Conservation (phyloP, 2,329 filamentous ascomycete species). For the Aureobasidium sp. region DNA sequence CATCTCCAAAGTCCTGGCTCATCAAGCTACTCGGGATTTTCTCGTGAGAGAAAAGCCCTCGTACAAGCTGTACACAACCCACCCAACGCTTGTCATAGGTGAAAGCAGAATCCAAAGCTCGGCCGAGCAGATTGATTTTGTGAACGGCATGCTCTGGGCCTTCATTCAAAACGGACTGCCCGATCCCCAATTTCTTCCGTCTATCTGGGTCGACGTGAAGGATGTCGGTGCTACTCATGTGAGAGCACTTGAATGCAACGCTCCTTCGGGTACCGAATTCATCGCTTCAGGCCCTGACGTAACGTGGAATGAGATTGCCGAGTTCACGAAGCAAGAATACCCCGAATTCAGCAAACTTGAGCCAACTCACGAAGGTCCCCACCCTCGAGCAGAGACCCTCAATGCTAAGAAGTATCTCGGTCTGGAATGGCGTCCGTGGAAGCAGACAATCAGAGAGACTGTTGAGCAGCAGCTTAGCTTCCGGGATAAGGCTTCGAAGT, state of each 20-base stretch:
- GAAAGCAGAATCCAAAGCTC: conserved; percentile 21
- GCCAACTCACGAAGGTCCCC: background rate
- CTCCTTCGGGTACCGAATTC: conserved; percentile 19
- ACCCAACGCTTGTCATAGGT: conserved; percentile 25
- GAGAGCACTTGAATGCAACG: conserved; percentile 18
- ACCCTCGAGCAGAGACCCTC: background rate
- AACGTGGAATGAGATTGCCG: conserved; percentile 20
- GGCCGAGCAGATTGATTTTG: conserved; percentile 19
- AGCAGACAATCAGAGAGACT: background rate
- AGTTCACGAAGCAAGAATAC: conserved; percentile 20
- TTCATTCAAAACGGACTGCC: background rate
- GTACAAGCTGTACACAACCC: conserved; percentile 24
- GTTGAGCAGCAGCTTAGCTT: conserved; percentile 5
- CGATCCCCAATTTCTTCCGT: conserved; percentile 17
- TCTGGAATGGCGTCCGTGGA: background rate
- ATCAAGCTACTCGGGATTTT: conserved; percentile 25
- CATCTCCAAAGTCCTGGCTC: conserved; percentile 25
- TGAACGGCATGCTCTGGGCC: conserved; percentile 21
- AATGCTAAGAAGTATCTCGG: background rate
- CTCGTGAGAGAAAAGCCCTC: conserved; percentile 19
- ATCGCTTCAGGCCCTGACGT: conserved; percentile 9
- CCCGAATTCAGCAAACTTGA: conserved; percentile 18
- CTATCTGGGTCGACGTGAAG: conserved; percentile 22
- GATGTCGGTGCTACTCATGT: conserved; percentile 27
- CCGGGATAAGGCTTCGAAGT: background rate